Percentiles rank a stretch among this genome's conserved stretches.
Conservation (phyloP, 176 grass and related monocot genomes). For the Oryza officinalis region DNA sequence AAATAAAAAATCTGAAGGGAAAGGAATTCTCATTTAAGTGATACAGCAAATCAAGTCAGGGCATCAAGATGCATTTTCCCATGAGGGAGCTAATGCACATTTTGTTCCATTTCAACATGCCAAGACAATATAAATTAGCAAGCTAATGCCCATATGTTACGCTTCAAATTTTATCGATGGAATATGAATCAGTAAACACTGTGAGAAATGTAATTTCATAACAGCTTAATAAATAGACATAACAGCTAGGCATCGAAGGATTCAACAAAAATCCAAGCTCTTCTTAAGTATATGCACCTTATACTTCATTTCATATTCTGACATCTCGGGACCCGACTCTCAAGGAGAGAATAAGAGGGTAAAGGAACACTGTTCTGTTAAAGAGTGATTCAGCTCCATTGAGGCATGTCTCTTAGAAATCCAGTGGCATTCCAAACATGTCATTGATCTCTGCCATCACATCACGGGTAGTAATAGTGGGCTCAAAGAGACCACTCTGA, state of each 20-base stretch:
- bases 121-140: neutral
- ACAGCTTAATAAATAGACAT: too few relatives aligned
- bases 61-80: too few relatives aligned
- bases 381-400: constrained; percentile 19
- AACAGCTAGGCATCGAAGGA: neutral
- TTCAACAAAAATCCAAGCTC: constrained; percentile 21
- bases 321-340: neutral
- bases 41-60: too few relatives aligned
- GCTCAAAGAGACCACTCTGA: constrained; percentile 74
- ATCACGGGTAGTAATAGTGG: constrained; percentile 72
- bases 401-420: constrained; percentile 47
- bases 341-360: neutral
- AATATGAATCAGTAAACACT: neutral
- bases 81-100: too few relatives aligned
- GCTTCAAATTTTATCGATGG: neutral
- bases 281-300: too few relatives aligned
- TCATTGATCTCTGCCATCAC: constrained; percentile 90
- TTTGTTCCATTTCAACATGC: too few relatives aligned
- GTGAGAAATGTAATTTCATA: neutral
- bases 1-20: too few relatives aligned
- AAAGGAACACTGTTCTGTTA: neutral
- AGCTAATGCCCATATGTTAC: neutral
- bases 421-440: constrained; percentile 82
- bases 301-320: neutral
- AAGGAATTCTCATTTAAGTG: too few relatives aligned